A percentile compares a stretch with the other conserved stretches of the same genome.
phyloP scores from a whole-genome alignment of 345 rosid genomes.

The Litchi chinensis region DNA sequence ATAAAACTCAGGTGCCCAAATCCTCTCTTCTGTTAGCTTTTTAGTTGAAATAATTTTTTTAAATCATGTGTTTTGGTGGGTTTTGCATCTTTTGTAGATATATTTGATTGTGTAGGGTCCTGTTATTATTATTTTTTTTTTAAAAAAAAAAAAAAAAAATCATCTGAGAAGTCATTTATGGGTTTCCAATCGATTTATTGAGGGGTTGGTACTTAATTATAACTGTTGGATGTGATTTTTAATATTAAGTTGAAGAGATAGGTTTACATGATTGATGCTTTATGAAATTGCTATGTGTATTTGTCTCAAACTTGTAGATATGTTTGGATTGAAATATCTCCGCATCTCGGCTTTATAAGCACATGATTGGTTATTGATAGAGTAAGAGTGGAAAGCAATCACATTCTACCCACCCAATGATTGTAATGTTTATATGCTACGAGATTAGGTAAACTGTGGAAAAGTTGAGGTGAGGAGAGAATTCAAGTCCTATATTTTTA shows the following conservation, averaged over 20 bases:
- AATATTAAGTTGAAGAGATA: not conserved
- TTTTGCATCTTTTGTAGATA: slow-evolving; percentile 14
- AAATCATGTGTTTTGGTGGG: slow-evolving; percentile 12
- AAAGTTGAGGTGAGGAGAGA: too few relatives aligned
- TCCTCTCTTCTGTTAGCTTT: slow-evolving; percentile 9
- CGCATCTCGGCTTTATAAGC: too few relatives aligned
- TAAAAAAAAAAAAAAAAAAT: too few relatives aligned
- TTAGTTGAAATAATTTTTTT: slow-evolving; percentile 15
- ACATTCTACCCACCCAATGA: too few relatives aligned
- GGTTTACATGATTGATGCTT: not conserved
- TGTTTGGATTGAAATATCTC: not conserved
- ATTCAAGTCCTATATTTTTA: not conserved
- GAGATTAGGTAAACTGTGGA: too few relatives aligned
- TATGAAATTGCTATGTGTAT: not conserved
- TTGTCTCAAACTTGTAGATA: not conserved
- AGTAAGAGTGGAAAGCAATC: too few relatives aligned
- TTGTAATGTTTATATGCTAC: too few relatives aligned
- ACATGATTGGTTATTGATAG: too few relatives aligned
- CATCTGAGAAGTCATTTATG: not conserved
- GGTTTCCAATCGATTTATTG: not conserved
- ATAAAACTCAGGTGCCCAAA: slow-evolving; percentile 77
- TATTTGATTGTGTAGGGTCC: not conserved
- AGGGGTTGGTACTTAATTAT: not conserved
- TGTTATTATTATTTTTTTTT: not conserved
- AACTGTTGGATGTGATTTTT: not conserved